Conservation (phyloP, 306 rosid genomes). For the Neltuma alba region DNA sequence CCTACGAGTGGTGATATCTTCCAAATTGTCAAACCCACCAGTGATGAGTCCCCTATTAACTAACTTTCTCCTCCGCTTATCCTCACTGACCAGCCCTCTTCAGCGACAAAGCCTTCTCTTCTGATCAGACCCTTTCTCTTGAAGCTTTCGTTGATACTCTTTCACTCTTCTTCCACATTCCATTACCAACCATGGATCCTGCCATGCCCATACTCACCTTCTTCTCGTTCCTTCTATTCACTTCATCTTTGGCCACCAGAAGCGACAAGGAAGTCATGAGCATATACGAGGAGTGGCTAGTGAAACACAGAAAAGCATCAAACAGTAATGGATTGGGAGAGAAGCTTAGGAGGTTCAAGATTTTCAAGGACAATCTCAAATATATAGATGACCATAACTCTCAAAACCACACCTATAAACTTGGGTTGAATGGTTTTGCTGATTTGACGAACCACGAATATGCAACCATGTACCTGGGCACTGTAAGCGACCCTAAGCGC, state of each 20-base stretch:
- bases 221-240: conserved; percentile 44
- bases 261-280: conserved; percentile 56
- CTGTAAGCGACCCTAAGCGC: conserved; percentile 48
- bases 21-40: not conserved
- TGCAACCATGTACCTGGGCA: conserved; percentile 62
- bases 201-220: conserved; percentile 27
- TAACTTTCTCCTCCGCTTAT: not conserved
- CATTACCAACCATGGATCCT: conserved; percentile 38
- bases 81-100: conserved; percentile 31
- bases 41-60: not conserved
- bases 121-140: not conserved
- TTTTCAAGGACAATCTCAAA: conserved; percentile 71
- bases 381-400: conserved; percentile 76
- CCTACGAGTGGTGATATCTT: not conserved
- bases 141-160: not conserved
- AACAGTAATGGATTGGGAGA: conserved; percentile 70
- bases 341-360: conserved; percentile 63
- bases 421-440: conserved; percentile 80
- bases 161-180: not conserved
- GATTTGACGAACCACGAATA: conserved; percentile 84
- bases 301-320: conserved; percentile 56
- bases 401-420: conserved; percentile 56
- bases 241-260: conserved; percentile 40
- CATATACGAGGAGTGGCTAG: conserved; percentile 68
- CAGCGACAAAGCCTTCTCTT: not conserved